Conservation (phyloP, 2,329 filamentous ascomycete genomes). For the Paecilomyces fulvus region DNA sequence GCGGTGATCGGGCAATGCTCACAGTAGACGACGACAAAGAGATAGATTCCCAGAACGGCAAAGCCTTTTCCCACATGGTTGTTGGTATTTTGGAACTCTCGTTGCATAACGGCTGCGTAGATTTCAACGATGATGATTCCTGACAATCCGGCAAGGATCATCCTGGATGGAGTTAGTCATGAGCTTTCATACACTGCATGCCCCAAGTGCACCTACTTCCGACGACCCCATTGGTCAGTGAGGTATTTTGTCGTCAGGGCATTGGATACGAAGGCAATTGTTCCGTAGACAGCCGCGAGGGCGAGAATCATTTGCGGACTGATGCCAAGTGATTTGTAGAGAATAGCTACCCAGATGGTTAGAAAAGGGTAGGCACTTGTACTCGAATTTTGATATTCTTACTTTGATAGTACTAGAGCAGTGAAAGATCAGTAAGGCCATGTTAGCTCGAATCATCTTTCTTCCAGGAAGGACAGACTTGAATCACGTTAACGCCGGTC, state of each 20-base stretch:
- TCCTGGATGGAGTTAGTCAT: constrained; percentile 24
- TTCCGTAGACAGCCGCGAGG: constrained; percentile 48
- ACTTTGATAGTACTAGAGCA: constrained; percentile 26
- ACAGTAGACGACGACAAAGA: constrained; percentile 51
- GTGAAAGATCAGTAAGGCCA: not conserved
- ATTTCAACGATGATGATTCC: constrained; percentile 50
- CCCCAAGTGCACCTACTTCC: constrained; percentile 32
- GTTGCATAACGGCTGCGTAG: constrained; percentile 53
- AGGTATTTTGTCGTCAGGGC: constrained; percentile 44
- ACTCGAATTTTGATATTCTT: not conserved
- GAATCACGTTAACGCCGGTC: constrained; percentile 52
- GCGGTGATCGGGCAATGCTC: constrained; percentile 11
- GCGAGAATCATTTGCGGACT: constrained; percentile 43
- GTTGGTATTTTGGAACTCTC: constrained; percentile 46
- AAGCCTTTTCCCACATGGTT: constrained; percentile 52
- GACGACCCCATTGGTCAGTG: constrained; percentile 51
- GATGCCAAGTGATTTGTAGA: constrained; percentile 49
- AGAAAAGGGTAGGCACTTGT: not conserved
- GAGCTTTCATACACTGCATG: not conserved
- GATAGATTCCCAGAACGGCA: constrained; percentile 51
- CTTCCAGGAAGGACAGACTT: constrained; percentile 18
- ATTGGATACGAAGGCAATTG: constrained; percentile 44
- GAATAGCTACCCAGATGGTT: constrained; percentile 32
- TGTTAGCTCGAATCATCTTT: not conserved
- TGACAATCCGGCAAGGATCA: constrained; percentile 47